Conservation (phyloP, 306 rosid species). For the Vigna nakashimae region DNA sequence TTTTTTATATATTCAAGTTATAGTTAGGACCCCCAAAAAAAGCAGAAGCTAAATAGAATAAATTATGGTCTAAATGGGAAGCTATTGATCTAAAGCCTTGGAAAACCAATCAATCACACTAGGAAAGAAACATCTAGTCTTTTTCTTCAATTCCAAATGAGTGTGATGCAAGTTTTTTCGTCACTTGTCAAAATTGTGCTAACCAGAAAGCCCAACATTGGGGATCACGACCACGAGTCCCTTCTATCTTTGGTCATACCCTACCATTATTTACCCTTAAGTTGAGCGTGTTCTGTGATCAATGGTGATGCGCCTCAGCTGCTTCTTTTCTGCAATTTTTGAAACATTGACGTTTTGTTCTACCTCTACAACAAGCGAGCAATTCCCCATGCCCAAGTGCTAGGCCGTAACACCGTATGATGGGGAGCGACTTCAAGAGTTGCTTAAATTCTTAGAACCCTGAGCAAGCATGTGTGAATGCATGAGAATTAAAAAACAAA, state of each 20-base stretch:
- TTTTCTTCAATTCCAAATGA: slow-evolving; percentile 6
- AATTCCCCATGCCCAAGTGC: not conserved
- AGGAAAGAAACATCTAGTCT: not conserved
- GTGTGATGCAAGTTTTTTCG: not conserved
- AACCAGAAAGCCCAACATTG: not conserved
- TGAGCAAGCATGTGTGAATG: slow-evolving; percentile 1
- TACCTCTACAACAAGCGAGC: not conserved
- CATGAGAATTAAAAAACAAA: not conserved
- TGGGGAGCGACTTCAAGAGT: not conserved
- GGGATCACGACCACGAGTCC: not conserved
- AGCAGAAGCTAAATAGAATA: not conserved
- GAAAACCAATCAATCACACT: slow-evolving; percentile 26
- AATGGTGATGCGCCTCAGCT: not conserved
- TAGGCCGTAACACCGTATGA: not conserved
- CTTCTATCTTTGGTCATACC: not conserved
- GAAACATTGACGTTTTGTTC: slow-evolving; percentile 13
- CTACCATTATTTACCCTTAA: not conserved
- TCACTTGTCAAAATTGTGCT: not conserved
- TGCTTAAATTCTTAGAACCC: not conserved
- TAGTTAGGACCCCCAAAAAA: not conserved
- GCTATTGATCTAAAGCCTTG: not conserved
- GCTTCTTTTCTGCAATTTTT: not conserved
- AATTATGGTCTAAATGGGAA: slow-evolving; percentile 23
- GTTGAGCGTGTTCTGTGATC: not conserved
- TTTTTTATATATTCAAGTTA: not conserved